Conservation (phyloP, 495 filamentous ascomycete species). For the Usnea hakonensis region DNA sequence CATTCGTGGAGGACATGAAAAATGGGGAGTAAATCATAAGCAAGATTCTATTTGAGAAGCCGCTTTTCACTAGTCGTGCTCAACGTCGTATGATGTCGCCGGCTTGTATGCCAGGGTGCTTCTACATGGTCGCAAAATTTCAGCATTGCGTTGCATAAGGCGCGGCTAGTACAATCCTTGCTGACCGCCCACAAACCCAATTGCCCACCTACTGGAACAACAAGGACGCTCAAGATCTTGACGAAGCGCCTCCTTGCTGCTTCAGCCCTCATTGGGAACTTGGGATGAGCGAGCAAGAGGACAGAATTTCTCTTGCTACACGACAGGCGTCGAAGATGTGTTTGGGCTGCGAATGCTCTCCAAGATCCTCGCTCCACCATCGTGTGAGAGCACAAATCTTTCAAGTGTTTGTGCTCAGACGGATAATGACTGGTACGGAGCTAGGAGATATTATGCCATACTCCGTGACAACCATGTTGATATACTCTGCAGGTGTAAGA, state of each 20-base stretch:
- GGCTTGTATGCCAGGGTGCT: neutral
- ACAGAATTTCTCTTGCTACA: neutral
- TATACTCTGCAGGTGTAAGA: conserved; percentile 82
- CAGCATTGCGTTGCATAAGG: neutral
- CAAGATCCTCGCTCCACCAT: neutral
- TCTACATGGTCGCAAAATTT: neutral
- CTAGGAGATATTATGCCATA: conserved; percentile 81
- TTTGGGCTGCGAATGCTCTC: neutral
- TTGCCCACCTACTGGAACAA: neutral
- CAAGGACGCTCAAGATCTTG: neutral
- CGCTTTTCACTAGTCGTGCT: neutral
- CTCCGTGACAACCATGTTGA: conserved; percentile 86
- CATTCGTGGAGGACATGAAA: neutral
- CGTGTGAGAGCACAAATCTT: neutral
- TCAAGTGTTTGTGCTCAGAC: conserved; percentile 39
- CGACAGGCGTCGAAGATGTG: neutral
- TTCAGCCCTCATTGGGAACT: neutral
- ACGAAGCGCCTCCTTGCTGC: neutral
- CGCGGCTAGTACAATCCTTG: neutral
- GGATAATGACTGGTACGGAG: conserved; percentile 59
- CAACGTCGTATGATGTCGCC: neutral
- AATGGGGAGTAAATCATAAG: neutral
- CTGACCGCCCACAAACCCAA: neutral
- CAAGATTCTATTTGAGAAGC: neutral
- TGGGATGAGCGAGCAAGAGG: neutral